Evolutionary conservation across 208 protist species (phyloP), one percentile per base, ranked within the genome.

Genomic region (Porcisia deanei): DNA sequence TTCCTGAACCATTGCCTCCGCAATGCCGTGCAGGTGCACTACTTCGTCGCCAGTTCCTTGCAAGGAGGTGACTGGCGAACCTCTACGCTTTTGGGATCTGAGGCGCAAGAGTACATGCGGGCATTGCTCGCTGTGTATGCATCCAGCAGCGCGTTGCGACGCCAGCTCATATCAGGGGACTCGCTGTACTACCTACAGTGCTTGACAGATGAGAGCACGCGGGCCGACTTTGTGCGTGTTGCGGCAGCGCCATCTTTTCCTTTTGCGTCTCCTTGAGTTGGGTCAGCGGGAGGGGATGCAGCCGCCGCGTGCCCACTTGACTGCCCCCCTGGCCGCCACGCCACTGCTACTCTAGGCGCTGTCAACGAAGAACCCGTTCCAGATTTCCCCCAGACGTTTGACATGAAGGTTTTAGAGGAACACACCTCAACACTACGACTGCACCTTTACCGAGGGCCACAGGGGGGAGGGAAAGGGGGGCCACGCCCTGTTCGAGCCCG

Each of bases 171-270:
- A 25, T 88, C 84, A 6, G 80, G 75, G 20, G 72, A 79, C 18
- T 83, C 82, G 5, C 68, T 97, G 34, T 83, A 90, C 52, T 94
- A 86, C 71, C 80, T 97, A 30, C 83, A 91, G 73, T 95, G 91
- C 78, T 82, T 97, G 39, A 93, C 84, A 2, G 85, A 93, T 39
- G 85, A 76, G 20, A 76, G 70, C 0, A 82, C 68, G 1, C 88
- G 89, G 10, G 73, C 75, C 0, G 89, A 94, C 67, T 94, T 97
- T 82, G 65, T 97, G 10, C 82, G 68, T 16, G 75, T 88, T 14
- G 89, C 89, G 1, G 77, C 91, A n/a, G 79, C 83, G 47, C 87
- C 89, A 4, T 73, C 75, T 20, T 96, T 94, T 63, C 52, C 78
- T 7, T 82, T 85, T 53, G 80, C 77, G 22, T 64, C 70, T 18